Base-by-base conservation (phyloP, 192 early-diverging fungal species). In the Coemansia sp. region DNA sequence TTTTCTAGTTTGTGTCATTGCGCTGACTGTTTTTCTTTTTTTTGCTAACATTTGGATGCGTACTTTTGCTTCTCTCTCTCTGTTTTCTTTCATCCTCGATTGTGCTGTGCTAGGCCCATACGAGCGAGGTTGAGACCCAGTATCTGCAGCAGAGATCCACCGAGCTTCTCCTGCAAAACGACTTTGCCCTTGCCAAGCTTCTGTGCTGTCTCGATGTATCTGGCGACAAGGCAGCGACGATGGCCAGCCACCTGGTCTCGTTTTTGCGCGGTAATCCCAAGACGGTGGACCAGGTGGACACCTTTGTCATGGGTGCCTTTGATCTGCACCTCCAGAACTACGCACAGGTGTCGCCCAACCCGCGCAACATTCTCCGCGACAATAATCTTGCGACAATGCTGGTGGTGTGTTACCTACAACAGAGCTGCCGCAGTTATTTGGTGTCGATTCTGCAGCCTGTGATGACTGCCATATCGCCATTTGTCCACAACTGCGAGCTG, bases 321-420 rank as follows among this genome's bases (percentile, higher is more conserved):
- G 72, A 74, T 44, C 48, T 70, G 55, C 75, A 84, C 48, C 62
- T 80, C 38, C 46, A 44, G 48, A 63, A 70, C 11, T 84, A 78
- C 46, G 63, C 73, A 5, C 64, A 61, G 5, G n/a, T 64, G 19
- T 65, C 75, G 13, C 46, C 74, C 20, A 76, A 72, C 17, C 70
- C 71, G 14, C 77, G 72, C 38, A 74, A 75, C 42, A 40, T 84
- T 6, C 62, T 78, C 42, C 76, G 76, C 55, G 71, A 75, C 68
- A 78, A 78, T 69, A 84, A 79, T 69, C 64, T 84, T 32, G 75
- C 77, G 19, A 79, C 83, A 1, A 74, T 84, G 77, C 74, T 84
- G 5, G 74, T 84, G 13, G 82, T 84, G 53, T 71, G 77, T 63
- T 84, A 79, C 39, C 60, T 79, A 50, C 82, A 84, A 66, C 74